These are phyloP conservation scores for Erodium texanum DNA, from an alignment of 441 rosid species.

Conservation along the genomic window DNA sequence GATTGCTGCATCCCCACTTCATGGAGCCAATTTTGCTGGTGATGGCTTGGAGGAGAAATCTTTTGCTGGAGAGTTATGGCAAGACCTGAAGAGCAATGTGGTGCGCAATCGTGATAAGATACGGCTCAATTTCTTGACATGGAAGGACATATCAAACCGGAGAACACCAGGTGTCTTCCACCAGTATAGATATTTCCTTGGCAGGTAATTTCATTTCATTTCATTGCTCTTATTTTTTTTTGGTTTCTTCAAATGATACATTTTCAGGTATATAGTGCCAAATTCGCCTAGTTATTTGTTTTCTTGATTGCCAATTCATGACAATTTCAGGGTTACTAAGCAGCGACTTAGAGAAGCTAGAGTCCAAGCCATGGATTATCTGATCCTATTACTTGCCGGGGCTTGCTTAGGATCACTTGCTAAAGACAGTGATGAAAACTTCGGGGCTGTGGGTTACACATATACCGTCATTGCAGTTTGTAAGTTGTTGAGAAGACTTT, in stretches of 20 bases:
- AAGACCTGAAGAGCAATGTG: conserved; percentile 52
- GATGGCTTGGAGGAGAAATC: conserved; percentile 41
- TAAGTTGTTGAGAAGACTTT: conserved; percentile 36
- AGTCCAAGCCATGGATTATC: conserved; percentile 73
- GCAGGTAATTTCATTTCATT: conserved; percentile 44
- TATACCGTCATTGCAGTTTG: conserved; percentile 93
- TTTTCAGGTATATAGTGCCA: too few species aligned
- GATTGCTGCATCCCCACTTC: conserved; percentile 29
- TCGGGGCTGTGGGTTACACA: conserved; percentile 78
- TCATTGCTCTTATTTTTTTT: background rate
- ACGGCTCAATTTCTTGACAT: conserved; percentile 37
- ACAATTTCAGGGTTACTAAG: conserved; percentile 57
- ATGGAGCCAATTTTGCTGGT: conserved; percentile 25
- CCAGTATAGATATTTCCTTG: conserved; percentile 84
- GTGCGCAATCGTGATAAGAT: conserved; percentile 49
- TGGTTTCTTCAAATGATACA: background rate
- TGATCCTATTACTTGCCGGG: conserved; percentile 80
- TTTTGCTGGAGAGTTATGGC: conserved; percentile 73
- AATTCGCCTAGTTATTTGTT: background rate
- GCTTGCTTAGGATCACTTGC: conserved; percentile 94
- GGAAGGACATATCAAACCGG: conserved; percentile 59
- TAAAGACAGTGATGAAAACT: conserved; percentile 87
- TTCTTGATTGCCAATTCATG: background rate
- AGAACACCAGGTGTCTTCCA: conserved; percentile 50
- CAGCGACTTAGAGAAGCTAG: conserved; percentile 85